Evolutionary conservation across 148 eudicot species (phyloP).

Genomic region (Persicaria maculosa): DNA sequence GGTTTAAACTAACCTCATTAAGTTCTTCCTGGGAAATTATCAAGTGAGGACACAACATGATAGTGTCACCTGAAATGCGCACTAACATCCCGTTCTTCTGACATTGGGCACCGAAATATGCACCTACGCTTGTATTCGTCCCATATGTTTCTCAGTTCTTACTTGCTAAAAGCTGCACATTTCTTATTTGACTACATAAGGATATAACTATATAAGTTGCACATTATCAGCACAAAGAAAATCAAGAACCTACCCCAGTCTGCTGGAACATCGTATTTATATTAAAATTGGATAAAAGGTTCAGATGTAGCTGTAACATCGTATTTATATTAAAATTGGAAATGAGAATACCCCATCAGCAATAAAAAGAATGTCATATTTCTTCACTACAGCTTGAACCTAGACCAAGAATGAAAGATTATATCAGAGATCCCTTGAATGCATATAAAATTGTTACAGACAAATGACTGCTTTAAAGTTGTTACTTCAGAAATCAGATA

Average conservation of each 20-base stretch:
- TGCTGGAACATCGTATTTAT: constrained; percentile 34
- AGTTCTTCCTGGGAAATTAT: constrained; percentile 52
- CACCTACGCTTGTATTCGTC: constrained; percentile 47
- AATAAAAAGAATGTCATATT: constrained; percentile 83
- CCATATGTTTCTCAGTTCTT: not conserved
- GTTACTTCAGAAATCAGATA: not conserved
- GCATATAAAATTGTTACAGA: not conserved
- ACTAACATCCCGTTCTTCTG: constrained; percentile 87
- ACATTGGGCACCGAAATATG: constrained; percentile 84
- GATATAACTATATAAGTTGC: not conserved
- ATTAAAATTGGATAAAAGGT: not conserved
- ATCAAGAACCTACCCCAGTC: constrained; percentile 61
- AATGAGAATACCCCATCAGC: constrained; percentile 72
- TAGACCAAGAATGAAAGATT: constrained; percentile 15
- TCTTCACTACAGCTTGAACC: constrained; percentile 88
- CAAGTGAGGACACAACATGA: constrained; percentile 84
- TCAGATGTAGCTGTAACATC: not conserved
- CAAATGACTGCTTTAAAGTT: not conserved
- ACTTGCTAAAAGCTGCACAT: no score
- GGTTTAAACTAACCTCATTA: constrained; percentile 43
- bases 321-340: not conserved
- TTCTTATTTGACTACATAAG: no score
- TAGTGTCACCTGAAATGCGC: constrained; percentile 81
- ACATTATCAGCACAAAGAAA: not conserved
- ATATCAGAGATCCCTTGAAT: not conserved